Evolutionary conservation across 2,329 filamentous ascomycete species (phyloP), one percentile per base, ranked within the genome.

Genomic region (Stenocarpella maydis): DNA sequence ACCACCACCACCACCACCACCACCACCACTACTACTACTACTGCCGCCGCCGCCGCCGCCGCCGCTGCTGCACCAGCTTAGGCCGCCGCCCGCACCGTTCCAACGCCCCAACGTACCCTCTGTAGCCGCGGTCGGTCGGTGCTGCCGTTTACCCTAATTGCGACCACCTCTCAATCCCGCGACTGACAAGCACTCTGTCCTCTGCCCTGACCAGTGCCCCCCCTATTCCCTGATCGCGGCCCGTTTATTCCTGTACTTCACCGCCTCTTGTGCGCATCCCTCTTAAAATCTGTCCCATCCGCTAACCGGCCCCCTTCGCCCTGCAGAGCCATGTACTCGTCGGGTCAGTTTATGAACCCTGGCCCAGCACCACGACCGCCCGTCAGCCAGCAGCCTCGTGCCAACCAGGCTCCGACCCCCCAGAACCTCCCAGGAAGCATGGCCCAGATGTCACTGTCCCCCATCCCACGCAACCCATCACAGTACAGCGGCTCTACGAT

Each of bases 361-460:
- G 94, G 96, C 73, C 95, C 96, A 75, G 95, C 96, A 74, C 96
- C 96, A 74, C 91, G 92, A 76, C 95, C 96, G 71, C 96, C 95
- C 34, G 69, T 69, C 49, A 69, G 60, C 43, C 67, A 69, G 49
- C 24, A 91, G 88, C 93, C 94, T 71, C 91, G 93, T 77, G 88
- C 97, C 74, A 43, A 43, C 28, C 86, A 97, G 71, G 94, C 92
- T 50, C 94, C 91, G 71, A 92, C 88, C 78, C 88, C 89, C 75
- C 67, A 68, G 31, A 93, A 90, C 78, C 85, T 93, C 26, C 89
- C 91, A 19, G 91, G 91, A 72, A 95, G 90, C 81, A 93, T 95
- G 85, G 91, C 91, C 70, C 92, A 91, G 76, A 89, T 95, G 85
- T 91, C 87, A 77, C 85, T 96, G 73, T 92, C 92, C 9, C 90